These are phyloP conservation scores for Pyrus hybrid DNA, from an alignment of 331 rosid species.

Conservation along the genomic window DNA sequence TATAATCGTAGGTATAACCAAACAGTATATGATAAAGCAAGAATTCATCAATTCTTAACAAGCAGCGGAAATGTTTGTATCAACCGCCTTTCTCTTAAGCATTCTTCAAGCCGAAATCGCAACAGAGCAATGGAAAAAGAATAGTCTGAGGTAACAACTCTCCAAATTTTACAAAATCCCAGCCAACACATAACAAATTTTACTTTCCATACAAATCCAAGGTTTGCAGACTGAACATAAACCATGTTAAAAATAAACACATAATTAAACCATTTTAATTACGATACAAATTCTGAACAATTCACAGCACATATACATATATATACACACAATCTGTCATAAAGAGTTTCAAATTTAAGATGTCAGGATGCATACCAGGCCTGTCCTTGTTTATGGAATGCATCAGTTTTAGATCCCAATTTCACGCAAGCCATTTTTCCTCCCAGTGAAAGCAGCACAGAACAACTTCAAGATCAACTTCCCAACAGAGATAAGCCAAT, in stretches of 20 bases:
- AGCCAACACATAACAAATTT: background rate
- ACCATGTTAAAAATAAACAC: constrained; percentile 1
- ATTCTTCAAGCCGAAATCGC: background rate
- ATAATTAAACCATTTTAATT: background rate
- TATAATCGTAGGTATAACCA: no score
- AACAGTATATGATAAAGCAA: no score
- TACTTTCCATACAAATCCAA: background rate
- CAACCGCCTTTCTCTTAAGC: background rate
- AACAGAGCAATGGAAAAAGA: background rate
- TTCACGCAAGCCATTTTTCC: constrained; percentile 90
- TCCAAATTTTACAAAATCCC: no score
- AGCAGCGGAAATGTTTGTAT: background rate
- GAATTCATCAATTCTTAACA: background rate
- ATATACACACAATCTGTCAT: background rate
- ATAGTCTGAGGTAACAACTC: background rate
- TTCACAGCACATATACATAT: background rate
- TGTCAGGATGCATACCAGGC: constrained; percentile 61
- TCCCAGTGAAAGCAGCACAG: constrained; percentile 14
- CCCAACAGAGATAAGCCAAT: constrained; percentile 9
- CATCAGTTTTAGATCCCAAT: constrained; percentile 93
- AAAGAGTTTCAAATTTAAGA: background rate
- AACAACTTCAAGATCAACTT: constrained; percentile 4
- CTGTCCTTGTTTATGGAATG: constrained; percentile 95
- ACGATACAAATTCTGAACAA: background rate
- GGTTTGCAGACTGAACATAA: background rate